Conservation (phyloP, 2,329 filamentous ascomycete genomes). For the Fusarium cyanostomum region DNA sequence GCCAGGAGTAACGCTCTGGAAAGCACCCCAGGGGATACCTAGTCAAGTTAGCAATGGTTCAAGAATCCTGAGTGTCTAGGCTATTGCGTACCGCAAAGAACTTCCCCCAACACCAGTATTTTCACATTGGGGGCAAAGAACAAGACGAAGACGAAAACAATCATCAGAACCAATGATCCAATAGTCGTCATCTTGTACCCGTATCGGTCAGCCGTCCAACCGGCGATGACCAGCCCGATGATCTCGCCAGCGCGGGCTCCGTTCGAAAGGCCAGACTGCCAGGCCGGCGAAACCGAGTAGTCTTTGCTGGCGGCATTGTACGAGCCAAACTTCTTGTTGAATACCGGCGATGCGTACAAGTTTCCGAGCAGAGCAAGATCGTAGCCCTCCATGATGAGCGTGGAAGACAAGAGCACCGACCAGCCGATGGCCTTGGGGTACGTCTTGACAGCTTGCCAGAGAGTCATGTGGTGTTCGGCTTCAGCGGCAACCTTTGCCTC, state of each 20-base stretch:
- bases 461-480: conserved; percentile 54
- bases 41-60: conserved; percentile 13
- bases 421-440: conserved; percentile 60
- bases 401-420: conserved; percentile 57
- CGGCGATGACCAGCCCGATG: conserved; percentile 63
- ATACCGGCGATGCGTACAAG: conserved; percentile 58
- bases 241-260: conserved; percentile 64
- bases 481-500: conserved; percentile 55
- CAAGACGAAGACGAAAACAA: conserved; percentile 61
- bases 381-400: conserved; percentile 62
- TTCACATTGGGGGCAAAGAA: conserved; percentile 62
- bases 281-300: conserved; percentile 61
- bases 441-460: conserved; percentile 51
- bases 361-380: conserved; percentile 61
- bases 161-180: conserved; percentile 56
- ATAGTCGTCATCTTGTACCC: conserved; percentile 63
- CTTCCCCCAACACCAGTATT: conserved; percentile 59
- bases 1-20: conserved; percentile 61
- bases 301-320: conserved; percentile 46
- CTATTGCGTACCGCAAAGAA: conserved; percentile 51
- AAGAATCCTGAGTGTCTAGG: neutral
- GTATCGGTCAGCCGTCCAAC: conserved; percentile 59
- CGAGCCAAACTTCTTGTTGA: conserved; percentile 57
- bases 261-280: conserved; percentile 67
- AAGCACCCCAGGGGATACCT: conserved; percentile 63